Conservation (phyloP, 2,329 filamentous ascomycete species). For the Botrytis tulipae region DNA sequence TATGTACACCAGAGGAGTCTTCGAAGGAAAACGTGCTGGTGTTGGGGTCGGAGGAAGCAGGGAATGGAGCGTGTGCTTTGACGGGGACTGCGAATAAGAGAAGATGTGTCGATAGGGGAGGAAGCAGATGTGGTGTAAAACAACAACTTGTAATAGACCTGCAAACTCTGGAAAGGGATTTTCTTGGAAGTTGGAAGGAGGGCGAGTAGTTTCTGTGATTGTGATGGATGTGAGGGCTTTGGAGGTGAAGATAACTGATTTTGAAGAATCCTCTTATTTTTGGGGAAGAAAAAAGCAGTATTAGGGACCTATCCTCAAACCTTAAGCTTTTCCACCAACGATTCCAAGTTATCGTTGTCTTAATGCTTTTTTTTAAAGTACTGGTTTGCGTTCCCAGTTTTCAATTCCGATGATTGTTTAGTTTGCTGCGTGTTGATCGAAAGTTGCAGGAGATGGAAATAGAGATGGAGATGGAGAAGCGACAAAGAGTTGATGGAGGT, state of each 20-base stretch:
- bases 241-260: slow-evolving; percentile 36
- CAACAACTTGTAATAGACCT: slow-evolving; percentile 30
- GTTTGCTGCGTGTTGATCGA: slow-evolving; percentile 7
- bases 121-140: slow-evolving; percentile 41
- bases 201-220: slow-evolving; percentile 15
- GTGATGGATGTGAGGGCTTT: slow-evolving; percentile 27
- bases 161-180: slow-evolving; percentile 36
- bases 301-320: slow-evolving; percentile 41
- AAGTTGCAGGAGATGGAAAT: neutral
- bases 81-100: slow-evolving; percentile 38
- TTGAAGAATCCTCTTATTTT: slow-evolving; percentile 30
- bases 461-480: neutral
- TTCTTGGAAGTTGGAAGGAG: slow-evolving; percentile 34
- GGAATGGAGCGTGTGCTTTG: slow-evolving; percentile 39
- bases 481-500: slow-evolving; percentile 9
- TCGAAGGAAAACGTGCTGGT: slow-evolving; percentile 93
- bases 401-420: neutral
- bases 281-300: slow-evolving; percentile 36
- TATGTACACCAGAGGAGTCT: slow-evolving; percentile 86
- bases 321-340: slow-evolving; percentile 36
- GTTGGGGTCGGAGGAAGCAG: slow-evolving; percentile 44
- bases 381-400: neutral
- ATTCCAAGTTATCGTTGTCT: slow-evolving; percentile 25
- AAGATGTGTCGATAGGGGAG: slow-evolving; percentile 37
- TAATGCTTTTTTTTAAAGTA: slow-evolving; percentile 7